Evolutionary conservation across 768 basidiomycete species (phyloP).

Genomic region (Leccinum imitatum): DNA sequence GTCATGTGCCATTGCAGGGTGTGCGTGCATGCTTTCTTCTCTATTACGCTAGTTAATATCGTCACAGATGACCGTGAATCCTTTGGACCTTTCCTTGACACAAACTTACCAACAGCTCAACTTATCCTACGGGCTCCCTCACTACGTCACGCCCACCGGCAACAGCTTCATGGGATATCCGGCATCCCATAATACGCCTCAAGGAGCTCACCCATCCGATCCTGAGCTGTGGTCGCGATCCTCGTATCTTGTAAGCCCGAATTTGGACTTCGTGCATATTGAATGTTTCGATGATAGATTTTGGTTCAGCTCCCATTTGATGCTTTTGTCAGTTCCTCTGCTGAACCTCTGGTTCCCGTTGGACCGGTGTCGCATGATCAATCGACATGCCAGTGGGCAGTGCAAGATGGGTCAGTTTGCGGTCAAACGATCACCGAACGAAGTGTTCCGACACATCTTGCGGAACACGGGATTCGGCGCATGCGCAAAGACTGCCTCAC

Average conservation of each 20-base stretch:
- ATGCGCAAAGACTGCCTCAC: background rate
- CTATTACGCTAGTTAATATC: background rate
- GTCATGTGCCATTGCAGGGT: background rate
- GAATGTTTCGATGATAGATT: background rate
- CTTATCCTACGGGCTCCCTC: background rate
- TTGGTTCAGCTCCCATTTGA: background rate
- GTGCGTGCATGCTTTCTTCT: constrained; percentile 5
- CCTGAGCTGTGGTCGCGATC: background rate
- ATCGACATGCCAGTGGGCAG: constrained; percentile 6
- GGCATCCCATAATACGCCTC: background rate
- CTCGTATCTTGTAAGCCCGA: constrained; percentile 7
- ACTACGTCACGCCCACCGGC: too few species aligned
- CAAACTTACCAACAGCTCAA: background rate
- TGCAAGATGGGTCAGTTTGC: background rate
- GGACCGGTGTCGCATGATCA: background rate
- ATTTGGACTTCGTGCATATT: background rate
- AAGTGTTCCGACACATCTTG: constrained; percentile 12
- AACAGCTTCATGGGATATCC: background rate
- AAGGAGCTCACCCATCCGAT: background rate
- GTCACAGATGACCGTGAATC: constrained; percentile 5
- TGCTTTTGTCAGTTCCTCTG: too few species aligned
- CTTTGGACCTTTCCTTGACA: background rate
- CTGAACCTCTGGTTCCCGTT: background rate
- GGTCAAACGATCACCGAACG: background rate
- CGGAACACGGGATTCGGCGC: constrained; percentile 6